Percentiles rank a stretch among this genome's conserved stretches.
Evolutionary conservation across 192 early-diverging fungal species (phyloP).

Genomic region (Coemansia guatemalensis): DNA sequence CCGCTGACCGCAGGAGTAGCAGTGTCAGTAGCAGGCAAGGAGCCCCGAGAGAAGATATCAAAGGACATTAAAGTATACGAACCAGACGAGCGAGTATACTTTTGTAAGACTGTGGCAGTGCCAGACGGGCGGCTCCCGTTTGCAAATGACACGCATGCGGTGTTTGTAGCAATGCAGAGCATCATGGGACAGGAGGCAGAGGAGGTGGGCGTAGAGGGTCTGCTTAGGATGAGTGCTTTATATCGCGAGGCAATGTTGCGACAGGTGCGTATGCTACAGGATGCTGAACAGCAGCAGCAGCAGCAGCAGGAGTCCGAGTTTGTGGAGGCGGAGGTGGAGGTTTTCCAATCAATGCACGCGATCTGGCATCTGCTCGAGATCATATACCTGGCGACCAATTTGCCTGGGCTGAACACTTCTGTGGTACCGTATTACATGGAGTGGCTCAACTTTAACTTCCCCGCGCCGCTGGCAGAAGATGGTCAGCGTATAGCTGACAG

Average conservation of each 20-base stretch:
- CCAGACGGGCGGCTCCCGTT: constrained; percentile 37
- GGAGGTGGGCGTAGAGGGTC: constrained; percentile 12
- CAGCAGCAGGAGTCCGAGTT: constrained; percentile 16
- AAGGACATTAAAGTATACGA: constrained; percentile 8
- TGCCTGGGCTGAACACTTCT: constrained; percentile 27
- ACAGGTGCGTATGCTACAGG: constrained; percentile 39
- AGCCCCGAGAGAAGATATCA: constrained; percentile 17
- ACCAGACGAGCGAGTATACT: constrained; percentile 32
- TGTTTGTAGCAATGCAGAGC: constrained; percentile 38
- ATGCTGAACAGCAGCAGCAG: background rate
- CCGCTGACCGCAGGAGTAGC: constrained; percentile 27
- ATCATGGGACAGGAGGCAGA: constrained; percentile 12
- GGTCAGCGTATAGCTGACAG: constrained; percentile 13
- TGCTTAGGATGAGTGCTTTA: constrained; percentile 33
- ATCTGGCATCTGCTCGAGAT: constrained; percentile 53
- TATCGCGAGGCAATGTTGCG: constrained; percentile 50
- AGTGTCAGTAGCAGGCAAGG: constrained; percentile 26
- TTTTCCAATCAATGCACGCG: constrained; percentile 47
- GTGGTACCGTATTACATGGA: constrained; percentile 34
- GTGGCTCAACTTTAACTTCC: constrained; percentile 54
- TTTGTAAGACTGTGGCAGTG: constrained; percentile 18
- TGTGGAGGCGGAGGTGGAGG: constrained; percentile 13
- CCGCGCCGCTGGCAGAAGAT: constrained; percentile 35
- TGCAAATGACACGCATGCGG: constrained; percentile 49
- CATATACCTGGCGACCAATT: constrained; percentile 33